Percentiles rank a stretch among this genome's conserved stretches.
These are phyloP conservation scores for Alternaria gaisen DNA, from an alignment of 2,329 filamentous ascomycete genomes.

Conservation along the genomic window DNA sequence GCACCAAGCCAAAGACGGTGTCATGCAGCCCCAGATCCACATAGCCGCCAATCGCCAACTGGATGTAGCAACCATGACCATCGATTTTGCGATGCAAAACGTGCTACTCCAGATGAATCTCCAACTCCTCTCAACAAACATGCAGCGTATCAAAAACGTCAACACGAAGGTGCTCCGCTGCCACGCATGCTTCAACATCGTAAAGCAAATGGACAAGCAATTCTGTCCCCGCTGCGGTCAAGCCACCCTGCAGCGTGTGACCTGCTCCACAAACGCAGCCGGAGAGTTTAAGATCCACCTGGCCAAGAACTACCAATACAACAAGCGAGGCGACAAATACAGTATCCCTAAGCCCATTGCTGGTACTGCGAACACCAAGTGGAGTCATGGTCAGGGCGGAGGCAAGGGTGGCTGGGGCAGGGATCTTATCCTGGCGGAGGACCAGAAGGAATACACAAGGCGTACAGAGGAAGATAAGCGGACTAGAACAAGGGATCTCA, in stretches of 20 bases:
- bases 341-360: slow-evolving; percentile 90
- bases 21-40: slow-evolving; percentile 51
- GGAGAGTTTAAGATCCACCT: slow-evolving; percentile 87
- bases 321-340: slow-evolving; percentile 89
- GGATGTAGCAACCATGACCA: slow-evolving; percentile 90
- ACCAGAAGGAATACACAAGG: slow-evolving; percentile 89
- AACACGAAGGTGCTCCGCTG: slow-evolving; percentile 92
- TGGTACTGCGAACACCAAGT: slow-evolving; percentile 81
- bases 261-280: slow-evolving; percentile 81
- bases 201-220: slow-evolving; percentile 84
- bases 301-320: slow-evolving; percentile 96
- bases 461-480: slow-evolving; percentile 71
- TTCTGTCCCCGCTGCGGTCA: slow-evolving; percentile 95
- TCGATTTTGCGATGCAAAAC: slow-evolving; percentile 98
- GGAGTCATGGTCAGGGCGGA: slow-evolving; percentile 67
- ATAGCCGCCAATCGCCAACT: slow-evolving; percentile 67
- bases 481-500: slow-evolving; percentile 78
- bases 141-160: slow-evolving; percentile 82
- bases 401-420: slow-evolving; percentile 89
- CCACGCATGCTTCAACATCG: slow-evolving; percentile 79
- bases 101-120: slow-evolving; percentile 94
- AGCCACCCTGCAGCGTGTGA: slow-evolving; percentile 82
- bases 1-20: slow-evolving; percentile 74
- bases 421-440: slow-evolving; percentile 85
- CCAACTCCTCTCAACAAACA: slow-evolving; percentile 79